These are phyloP conservation scores for Phytophthora fragariaefolia DNA, from an alignment of 352 stramenopile genomes.

Conservation along the genomic window DNA sequence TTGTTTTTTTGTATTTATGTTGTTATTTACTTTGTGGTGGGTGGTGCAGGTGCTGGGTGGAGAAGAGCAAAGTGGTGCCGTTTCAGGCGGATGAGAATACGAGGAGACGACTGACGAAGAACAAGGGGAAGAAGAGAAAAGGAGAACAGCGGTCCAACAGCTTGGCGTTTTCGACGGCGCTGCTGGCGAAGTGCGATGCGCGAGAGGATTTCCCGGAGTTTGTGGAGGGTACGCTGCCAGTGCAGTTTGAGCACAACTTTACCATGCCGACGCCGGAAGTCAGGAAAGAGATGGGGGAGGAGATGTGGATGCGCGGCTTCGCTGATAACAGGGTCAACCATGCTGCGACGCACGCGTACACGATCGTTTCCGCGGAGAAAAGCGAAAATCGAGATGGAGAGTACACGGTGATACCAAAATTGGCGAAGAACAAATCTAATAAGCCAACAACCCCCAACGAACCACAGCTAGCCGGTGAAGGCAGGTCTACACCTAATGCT, in stretches of 20 bases:
- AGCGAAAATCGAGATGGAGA: background rate
- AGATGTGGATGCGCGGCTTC: conserved; percentile 51
- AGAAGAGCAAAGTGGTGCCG: conserved; percentile 46
- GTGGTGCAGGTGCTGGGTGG: conserved; percentile 57
- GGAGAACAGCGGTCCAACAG: conserved; percentile 4
- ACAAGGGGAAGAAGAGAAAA: conserved; percentile 20
- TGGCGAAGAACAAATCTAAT: background rate
- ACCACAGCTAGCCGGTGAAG: conserved; percentile 1
- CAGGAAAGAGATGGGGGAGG: conserved; percentile 44
- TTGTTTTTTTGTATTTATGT: conserved; percentile 16
- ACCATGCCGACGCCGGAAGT: conserved; percentile 37
- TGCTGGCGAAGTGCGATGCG: conserved; percentile 45
- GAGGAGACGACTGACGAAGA: conserved; percentile 30
- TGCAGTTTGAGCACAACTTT: conserved; percentile 34
- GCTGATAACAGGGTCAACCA: conserved; percentile 53
- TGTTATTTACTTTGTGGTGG: background rate
- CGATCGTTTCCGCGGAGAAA: background rate
- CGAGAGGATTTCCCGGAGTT: conserved; percentile 60
- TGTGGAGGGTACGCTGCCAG: conserved; percentile 51
- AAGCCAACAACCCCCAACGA: background rate
- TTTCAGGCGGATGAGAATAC: conserved; percentile 28
- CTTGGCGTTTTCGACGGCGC: conserved; percentile 43
- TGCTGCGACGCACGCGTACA: conserved; percentile 35
- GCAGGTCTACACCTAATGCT: background rate
- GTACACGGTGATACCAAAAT: background rate